Base-by-base conservation (phyloP, 345 rosid species). In the Anacardium occidentale region DNA sequence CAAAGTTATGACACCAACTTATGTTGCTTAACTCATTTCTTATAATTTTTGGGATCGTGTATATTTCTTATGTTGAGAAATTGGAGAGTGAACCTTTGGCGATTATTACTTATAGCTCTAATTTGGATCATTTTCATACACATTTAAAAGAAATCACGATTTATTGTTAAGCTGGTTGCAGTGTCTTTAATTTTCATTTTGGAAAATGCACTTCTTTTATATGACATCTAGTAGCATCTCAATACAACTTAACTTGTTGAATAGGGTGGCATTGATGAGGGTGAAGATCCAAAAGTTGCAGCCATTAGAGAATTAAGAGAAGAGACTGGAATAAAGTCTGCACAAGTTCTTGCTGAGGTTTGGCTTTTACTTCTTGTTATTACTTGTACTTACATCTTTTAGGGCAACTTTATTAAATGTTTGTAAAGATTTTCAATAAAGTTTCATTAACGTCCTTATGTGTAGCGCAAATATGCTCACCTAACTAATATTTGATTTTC, bases 201-300 rank as follows among this genome's bases (percentile, higher is more conserved):
- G 52, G 18, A 63, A 13, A 12, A 53, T 48, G 0, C 21, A 13
- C 47, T 66, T 51, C 13, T 47, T 64, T 45, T 45, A 18, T 24
- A 21, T 4, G 13, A 45, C n/a, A 62, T 57, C 44, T 56, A 15
- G 8, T 20, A 26, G n/a, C 53, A 18, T 40, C 64, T n/a, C 42
- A 37, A 37, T 37, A 37, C 42, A 37, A 9, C 59, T 32, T 10
- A 53, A 56, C 56, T 69, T 65, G 56, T 73, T 76, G 29, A 51
- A 64, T 73, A 93, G 97, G 98, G 98, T 69, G 98, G 99, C 68
- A 88, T 95, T 69, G 98, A 95, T 56, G 94, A 86, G 61, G 79
- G 68, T 63, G 99, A 95, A 86, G 98, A 95, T 84, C 98, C 97
- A 37, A 90, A 83, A 80, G 75, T 15, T 80, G 99, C 99, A 4